phyloP scores from a whole-genome alignment of 176 grass and related monocot species.

The Rhynchospora pubera region DNA sequence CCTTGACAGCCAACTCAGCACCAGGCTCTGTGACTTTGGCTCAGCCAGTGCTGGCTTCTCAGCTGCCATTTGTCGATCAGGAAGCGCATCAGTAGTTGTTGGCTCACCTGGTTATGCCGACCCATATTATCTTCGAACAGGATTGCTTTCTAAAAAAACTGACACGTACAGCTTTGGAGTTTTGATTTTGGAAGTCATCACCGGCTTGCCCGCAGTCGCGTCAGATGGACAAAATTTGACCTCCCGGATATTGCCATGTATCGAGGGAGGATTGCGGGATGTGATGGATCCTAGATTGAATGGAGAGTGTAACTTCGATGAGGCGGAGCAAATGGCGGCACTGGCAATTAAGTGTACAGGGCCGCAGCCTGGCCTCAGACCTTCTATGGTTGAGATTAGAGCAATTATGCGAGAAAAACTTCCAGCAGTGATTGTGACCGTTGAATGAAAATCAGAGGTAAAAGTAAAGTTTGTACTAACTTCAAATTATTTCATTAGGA shows the following conservation, averaged over 20 bases:
- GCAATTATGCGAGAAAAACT: slow-evolving; percentile 38
- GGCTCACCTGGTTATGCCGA: slow-evolving; percentile 79
- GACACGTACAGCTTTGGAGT: slow-evolving; percentile 92
- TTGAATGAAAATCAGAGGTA: background rate
- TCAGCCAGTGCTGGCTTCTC: slow-evolving; percentile 76
- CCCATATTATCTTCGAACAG: slow-evolving; percentile 82
- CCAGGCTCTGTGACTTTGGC: slow-evolving; percentile 75
- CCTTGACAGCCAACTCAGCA: slow-evolving; percentile 20
- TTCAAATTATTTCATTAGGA: background rate
- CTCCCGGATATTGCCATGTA: slow-evolving; percentile 24
- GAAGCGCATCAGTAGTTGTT: slow-evolving; percentile 25
- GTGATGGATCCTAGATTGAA: slow-evolving; percentile 45
- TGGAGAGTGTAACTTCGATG: slow-evolving; percentile 18
- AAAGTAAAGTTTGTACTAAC: background rate
- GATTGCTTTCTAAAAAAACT: slow-evolving; percentile 63
- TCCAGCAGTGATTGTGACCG: slow-evolving; percentile 12
- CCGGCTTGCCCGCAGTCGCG: slow-evolving; percentile 41
- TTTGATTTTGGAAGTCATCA: slow-evolving; percentile 59
- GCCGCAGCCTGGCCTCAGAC: slow-evolving; percentile 51
- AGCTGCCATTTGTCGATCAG: slow-evolving; percentile 32
- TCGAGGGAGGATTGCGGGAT: slow-evolving; percentile 20
- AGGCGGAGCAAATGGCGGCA: slow-evolving; percentile 35
- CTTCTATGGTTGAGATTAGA: slow-evolving; percentile 47
- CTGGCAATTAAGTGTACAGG: slow-evolving; percentile 42
- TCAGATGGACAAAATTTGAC: slow-evolving; percentile 34